Evolutionary conservation across 73 alveolate species (phyloP).

Genomic region (Tetrahymena thermophila): DNA sequence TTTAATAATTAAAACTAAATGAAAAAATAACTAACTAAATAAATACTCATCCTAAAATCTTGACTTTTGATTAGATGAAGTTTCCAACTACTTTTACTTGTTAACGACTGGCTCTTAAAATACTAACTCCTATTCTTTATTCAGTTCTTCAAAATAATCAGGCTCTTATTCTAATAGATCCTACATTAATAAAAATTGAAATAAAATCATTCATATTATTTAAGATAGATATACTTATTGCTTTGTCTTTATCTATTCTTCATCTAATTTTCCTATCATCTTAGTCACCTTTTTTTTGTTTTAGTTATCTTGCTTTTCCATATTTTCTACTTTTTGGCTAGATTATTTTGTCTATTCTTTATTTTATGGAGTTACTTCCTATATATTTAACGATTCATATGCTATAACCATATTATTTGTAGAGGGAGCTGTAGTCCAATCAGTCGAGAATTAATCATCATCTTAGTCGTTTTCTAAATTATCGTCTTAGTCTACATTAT

Average conservation of each 20-base stretch:
- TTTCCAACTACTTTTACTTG: not conserved
- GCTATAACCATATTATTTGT: not conserved
- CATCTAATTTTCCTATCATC: not conserved
- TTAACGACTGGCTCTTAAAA: not conserved
- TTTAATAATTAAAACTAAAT: not conserved
- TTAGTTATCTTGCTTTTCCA: not conserved
- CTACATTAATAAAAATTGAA: not conserved
- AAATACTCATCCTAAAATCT: not conserved
- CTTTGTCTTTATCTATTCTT: not conserved
- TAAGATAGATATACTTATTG: not conserved
- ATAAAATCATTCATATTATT: not conserved
- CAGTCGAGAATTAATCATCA: not conserved
- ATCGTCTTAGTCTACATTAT: not conserved
- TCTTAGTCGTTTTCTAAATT: not conserved
- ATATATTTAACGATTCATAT: not conserved
- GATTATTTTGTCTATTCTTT: not conserved
- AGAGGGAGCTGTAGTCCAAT: not conserved
- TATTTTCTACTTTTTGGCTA: not conserved
- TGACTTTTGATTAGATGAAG: not conserved
- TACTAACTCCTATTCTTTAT: not conserved
- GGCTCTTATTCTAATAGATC: not conserved
- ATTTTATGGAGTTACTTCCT: not conserved
- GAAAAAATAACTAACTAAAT: too few species aligned
- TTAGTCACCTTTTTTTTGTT: not conserved
- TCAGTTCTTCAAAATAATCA: not conserved